Base-by-base conservation (phyloP, 2,329 filamentous ascomycete genomes). In the Cladosporium cucumerinum region DNA sequence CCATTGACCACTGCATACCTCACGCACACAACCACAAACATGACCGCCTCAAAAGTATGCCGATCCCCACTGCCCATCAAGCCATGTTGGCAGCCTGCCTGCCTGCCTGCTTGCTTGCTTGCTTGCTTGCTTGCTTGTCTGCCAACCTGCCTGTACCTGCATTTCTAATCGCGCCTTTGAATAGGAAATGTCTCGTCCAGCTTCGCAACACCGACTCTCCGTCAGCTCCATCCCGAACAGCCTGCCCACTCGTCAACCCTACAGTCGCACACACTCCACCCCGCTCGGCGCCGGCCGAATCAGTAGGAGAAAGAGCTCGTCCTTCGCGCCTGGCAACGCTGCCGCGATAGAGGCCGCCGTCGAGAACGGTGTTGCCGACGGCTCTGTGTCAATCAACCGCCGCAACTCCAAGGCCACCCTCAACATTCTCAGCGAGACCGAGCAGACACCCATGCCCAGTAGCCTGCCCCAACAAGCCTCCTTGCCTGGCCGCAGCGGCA, bases 261-360 rank as follows among this genome's bases (percentile, higher is more conserved):
- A 90, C 79, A 86, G 87, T 68, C 89, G 93, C 74, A 88, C 87
- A 72, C 91, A 93, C 81, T 91, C 91, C 65, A 83, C 93, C 71
- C 89, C 93, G 64, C 85, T 90, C 66, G 87, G 87, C 71, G 87
- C 90, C 65, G 86, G 93, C 74, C 91, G 95, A 72, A 87, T 98
- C 71, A 93, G 91, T 72, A 91, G 94, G 74, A 88, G 95, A 73
- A 98, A 98, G 86, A 97, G 93, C 80, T 93, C 96, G 76, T 88
- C 86, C 75, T 92, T 91, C 67, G 89, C 87, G 69, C 86, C 89
- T 55, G 84, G 86, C 77, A 93, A 90, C 78, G 87, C 90, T 54
- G 89, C 90, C 21, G 91, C 90, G 62, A 82, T 94, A 68, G 89
- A 90, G 34, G 89, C 89, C 14, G 90, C 89, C 1, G 78, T 79